A percentile compares a stretch with the other conserved stretches of the same genome.
Conservation (phyloP, 306 rosid species). For the Spatholobus suberectus region DNA sequence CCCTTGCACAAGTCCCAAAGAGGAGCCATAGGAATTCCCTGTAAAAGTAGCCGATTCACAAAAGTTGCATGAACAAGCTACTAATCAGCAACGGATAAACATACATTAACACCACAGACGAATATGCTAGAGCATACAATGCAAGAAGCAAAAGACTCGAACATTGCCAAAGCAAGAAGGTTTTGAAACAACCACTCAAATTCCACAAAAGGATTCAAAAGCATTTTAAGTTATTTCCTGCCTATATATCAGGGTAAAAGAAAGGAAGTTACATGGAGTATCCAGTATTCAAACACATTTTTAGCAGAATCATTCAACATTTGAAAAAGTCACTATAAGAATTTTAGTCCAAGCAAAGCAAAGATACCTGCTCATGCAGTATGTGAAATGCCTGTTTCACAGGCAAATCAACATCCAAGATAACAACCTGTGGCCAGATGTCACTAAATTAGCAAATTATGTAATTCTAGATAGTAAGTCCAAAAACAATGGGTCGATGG, state of each 20-base stretch:
- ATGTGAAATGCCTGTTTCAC: slow-evolving; percentile 98
- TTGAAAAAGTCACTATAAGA: not conserved
- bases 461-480: slow-evolving; percentile 14
- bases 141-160: slow-evolving; percentile 10
- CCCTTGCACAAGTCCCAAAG: slow-evolving; percentile 93
- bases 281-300: slow-evolving; percentile 16
- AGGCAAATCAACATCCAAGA: slow-evolving; percentile 88
- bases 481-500: slow-evolving; percentile 39
- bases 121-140: not conserved
- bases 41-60: slow-evolving; percentile 46
- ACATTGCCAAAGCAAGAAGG: slow-evolving; percentile 22
- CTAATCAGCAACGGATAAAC: slow-evolving; percentile 38
- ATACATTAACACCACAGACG: slow-evolving; percentile 3
- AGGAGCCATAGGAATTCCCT: slow-evolving; percentile 97
- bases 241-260: slow-evolving; percentile 30
- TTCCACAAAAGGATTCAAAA: slow-evolving; percentile 31
- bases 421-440: slow-evolving; percentile 72
- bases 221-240: not conserved
- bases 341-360: slow-evolving; percentile 31
- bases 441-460: slow-evolving; percentile 31
- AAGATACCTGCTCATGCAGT: slow-evolving; percentile 88
- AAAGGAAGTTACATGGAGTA: slow-evolving; percentile 28
- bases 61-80: slow-evolving; percentile 33
- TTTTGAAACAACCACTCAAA: slow-evolving; percentile 16
- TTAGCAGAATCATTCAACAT: slow-evolving; percentile 10